These are phyloP conservation scores for Euryodendron excelsum DNA, from an alignment of 148 eudicot species.

Conservation along the genomic window DNA sequence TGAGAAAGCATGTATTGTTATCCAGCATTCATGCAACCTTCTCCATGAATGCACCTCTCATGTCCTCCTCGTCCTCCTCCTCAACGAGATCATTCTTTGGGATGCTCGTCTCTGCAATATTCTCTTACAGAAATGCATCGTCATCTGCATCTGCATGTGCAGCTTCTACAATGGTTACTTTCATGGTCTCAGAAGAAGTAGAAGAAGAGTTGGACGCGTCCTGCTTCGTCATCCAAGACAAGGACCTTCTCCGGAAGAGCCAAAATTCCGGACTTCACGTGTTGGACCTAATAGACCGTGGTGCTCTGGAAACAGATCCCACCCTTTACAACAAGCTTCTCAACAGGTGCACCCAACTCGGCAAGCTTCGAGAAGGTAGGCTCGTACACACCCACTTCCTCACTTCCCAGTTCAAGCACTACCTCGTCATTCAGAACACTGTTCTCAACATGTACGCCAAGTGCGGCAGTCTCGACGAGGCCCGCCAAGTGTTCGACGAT, in stretches of 20 bases:
- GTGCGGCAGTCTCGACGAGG: conserved; percentile 14
- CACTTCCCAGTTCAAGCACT: conserved; percentile 8
- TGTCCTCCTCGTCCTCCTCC: background rate
- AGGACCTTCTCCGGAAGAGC: conserved; percentile 15
- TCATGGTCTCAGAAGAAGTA: background rate
- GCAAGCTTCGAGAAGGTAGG: conserved; percentile 19
- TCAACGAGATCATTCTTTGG: background rate
- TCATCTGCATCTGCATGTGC: background rate
- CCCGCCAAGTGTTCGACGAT: conserved; percentile 17
- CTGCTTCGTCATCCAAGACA: conserved; percentile 8
- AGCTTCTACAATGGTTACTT: background rate
- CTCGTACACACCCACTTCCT: conserved; percentile 18
- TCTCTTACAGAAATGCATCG: background rate
- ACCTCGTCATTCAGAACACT: conserved; percentile 15
- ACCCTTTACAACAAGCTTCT: conserved; percentile 14
- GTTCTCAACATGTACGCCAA: conserved; percentile 18
- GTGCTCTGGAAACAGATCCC: conserved; percentile 14
- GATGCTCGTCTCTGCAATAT: background rate
- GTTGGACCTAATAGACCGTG: conserved; percentile 9
- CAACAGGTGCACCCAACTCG: conserved; percentile 10
- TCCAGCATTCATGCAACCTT: background rate
- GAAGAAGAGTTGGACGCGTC: background rate
- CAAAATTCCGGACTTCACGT: conserved; percentile 12
- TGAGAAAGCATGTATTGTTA: background rate
- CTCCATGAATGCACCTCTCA: background rate